phyloP scores from a whole-genome alignment of 2,329 filamentous ascomycete species.

The Aphanoascus verrucosus region DNA sequence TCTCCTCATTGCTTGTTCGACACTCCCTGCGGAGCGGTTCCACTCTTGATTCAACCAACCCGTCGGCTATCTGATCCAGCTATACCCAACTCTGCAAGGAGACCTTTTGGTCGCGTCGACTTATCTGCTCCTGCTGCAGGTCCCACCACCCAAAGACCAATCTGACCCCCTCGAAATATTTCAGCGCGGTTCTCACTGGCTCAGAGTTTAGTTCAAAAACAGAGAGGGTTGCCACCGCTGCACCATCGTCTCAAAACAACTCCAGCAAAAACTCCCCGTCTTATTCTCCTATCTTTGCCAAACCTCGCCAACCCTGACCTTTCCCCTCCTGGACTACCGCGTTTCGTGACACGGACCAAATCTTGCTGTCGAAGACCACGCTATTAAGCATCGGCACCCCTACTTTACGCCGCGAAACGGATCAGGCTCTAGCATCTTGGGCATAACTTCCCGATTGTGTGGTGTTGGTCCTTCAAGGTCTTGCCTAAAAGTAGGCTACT shows the following conservation, averaged over 20 bases:
- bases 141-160: constrained; percentile 9
- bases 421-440: constrained; percentile 2
- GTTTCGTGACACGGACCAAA: constrained; percentile 1
- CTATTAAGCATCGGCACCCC: constrained; percentile 6
- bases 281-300: background rate
- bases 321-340: constrained; percentile 10
- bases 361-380: background rate
- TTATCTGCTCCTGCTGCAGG: constrained; percentile 9
- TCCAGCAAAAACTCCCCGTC: constrained; percentile 1
- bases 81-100: constrained; percentile 9
- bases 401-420: background rate
- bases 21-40: constrained; percentile 12
- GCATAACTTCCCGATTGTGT: background rate
- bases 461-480: background rate
- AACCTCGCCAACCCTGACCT: constrained; percentile 5
- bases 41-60: constrained; percentile 10
- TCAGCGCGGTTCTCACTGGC: constrained; percentile 5
- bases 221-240: constrained; percentile 9
- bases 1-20: constrained; percentile 1
- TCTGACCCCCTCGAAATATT: constrained; percentile 4
- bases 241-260: constrained; percentile 9
- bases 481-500: constrained; percentile 2
- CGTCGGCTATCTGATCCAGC: constrained; percentile 9
- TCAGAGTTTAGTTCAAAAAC: constrained; percentile 12
- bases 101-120: constrained; percentile 6